A percentile compares a stretch with the other conserved stretches of the same genome.
These are phyloP conservation scores for Plasmopara viticola DNA, from an alignment of 352 stramenopile species.

Conservation along the genomic window DNA sequence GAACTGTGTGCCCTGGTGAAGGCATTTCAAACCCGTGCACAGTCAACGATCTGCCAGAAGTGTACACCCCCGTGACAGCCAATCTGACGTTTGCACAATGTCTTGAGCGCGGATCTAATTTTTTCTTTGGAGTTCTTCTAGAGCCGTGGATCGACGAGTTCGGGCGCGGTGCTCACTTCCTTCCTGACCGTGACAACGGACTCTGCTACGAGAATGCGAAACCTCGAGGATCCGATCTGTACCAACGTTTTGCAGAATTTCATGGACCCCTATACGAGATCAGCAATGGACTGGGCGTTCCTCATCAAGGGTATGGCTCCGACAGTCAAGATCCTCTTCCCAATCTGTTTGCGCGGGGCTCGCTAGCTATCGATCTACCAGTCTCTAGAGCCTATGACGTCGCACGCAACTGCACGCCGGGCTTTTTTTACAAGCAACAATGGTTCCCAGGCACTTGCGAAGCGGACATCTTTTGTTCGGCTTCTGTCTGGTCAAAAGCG, in stretches of 20 bases:
- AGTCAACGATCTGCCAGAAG: constrained; percentile 86
- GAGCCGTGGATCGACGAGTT: constrained; percentile 94
- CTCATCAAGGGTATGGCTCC: constrained; percentile 93
- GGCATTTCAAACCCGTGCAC: constrained; percentile 93
- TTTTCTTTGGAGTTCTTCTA: constrained; percentile 93
- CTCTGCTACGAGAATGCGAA: constrained; percentile 94
- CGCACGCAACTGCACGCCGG: constrained; percentile 91
- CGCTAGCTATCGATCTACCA: constrained; percentile 81
- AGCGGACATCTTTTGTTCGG: constrained; percentile 91
- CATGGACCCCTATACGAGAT: constrained; percentile 93
- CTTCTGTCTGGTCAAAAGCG: constrained; percentile 22
- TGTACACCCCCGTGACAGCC: constrained; percentile 81
- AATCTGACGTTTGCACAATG: constrained; percentile 87
- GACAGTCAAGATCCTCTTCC: constrained; percentile 55
- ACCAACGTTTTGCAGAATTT: constrained; percentile 92
- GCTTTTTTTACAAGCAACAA: constrained; percentile 83
- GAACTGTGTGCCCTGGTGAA: constrained; percentile 91
- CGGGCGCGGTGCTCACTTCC: constrained; percentile 88
- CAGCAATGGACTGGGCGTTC: constrained; percentile 53
- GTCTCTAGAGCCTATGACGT: constrained; percentile 79
- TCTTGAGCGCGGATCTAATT: constrained; percentile 70
- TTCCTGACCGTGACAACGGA: constrained; percentile 60
- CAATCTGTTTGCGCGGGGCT: constrained; percentile 84
- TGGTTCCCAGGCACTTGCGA: constrained; percentile 96
- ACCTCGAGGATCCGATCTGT: constrained; percentile 82